Conservation (phyloP, 192 early-diverging fungal species). For the Umbelopsis ramanniana region DNA sequence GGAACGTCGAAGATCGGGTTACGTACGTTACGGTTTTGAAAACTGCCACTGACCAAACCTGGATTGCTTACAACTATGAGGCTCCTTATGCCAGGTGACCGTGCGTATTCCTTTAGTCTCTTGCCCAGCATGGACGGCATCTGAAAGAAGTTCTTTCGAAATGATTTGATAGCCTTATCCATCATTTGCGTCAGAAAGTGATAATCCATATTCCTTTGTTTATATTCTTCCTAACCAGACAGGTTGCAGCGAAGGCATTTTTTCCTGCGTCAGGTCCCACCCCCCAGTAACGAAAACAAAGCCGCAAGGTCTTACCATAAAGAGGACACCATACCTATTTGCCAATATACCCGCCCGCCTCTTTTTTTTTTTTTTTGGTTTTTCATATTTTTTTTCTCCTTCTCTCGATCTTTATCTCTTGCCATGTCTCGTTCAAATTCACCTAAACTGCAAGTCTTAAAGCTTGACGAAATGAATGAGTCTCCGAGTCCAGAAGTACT, state of each 20-base stretch:
- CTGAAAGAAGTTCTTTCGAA: too few species aligned
- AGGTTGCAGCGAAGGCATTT: background rate
- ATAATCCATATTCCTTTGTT: background rate
- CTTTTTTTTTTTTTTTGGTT: slow-evolving; percentile 2
- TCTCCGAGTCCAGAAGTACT: background rate
- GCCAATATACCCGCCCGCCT: background rate
- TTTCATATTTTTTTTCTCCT: background rate
- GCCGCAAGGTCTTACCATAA: slow-evolving; percentile 17
- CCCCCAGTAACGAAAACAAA: slow-evolving; percentile 6
- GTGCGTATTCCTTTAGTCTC: background rate
- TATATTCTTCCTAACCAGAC: background rate
- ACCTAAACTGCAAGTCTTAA: background rate
- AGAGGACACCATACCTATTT: slow-evolving; percentile 1
- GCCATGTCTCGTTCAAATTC: slow-evolving; percentile 8
- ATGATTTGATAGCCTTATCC: too few species aligned
- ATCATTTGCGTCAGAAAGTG: background rate
- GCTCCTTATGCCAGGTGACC: background rate
- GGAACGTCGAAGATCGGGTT: background rate
- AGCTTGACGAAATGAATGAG: background rate
- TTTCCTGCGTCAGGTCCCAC: background rate
- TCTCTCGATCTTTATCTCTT: background rate
- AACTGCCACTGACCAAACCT: background rate
- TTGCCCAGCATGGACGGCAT: background rate
- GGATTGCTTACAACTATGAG: background rate
- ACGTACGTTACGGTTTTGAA: background rate